Conservation (phyloP, 2,329 filamentous ascomycete genomes). For the Pseudogymnoascus sp. region DNA sequence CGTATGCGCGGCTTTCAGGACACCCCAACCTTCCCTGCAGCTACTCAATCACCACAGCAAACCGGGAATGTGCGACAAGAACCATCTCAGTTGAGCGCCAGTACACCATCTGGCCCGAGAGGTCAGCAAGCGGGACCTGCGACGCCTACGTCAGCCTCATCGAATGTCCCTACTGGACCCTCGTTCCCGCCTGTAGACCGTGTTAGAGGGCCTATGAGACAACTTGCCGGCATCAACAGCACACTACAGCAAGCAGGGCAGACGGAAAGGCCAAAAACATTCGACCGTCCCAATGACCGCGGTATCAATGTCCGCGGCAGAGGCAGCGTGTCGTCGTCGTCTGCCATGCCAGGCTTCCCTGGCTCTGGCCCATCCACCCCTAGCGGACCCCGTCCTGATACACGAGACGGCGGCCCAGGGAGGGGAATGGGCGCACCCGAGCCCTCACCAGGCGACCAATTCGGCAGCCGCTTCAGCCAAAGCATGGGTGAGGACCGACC, state of each 20-base stretch:
- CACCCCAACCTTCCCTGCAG: conserved; percentile 22
- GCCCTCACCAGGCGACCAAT: conserved; percentile 16
- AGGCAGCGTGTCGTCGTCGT: conserved; percentile 31
- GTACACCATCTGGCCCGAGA: conserved; percentile 29
- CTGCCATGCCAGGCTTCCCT: conserved; percentile 47
- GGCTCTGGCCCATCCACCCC: conserved; percentile 46
- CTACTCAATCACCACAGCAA: conserved; percentile 27
- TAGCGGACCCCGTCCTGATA: conserved; percentile 37
- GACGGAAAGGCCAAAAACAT: conserved; percentile 30
- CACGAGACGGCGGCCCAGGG: conserved; percentile 26
- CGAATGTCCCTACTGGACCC: conserved; percentile 30
- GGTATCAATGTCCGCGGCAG: conserved; percentile 26
- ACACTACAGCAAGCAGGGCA: conserved; percentile 48
- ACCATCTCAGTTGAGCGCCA: conserved; percentile 25
- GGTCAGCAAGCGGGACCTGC: conserved; percentile 26
- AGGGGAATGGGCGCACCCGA: conserved; percentile 23
- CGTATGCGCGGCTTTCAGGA: conserved; percentile 21
- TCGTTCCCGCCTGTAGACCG: conserved; percentile 25
- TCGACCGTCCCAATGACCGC: conserved; percentile 19
- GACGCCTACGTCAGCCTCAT: conserved; percentile 22
- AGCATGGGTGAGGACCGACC: conserved; percentile 27
- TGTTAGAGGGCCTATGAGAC: conserved; percentile 36
- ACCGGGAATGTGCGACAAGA: neutral
- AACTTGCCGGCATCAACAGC: conserved; percentile 55
- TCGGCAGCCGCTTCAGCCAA: neutral